Conservation (phyloP, 306 rosid genomes). For the Glycyrrhiza uralensis region DNA sequence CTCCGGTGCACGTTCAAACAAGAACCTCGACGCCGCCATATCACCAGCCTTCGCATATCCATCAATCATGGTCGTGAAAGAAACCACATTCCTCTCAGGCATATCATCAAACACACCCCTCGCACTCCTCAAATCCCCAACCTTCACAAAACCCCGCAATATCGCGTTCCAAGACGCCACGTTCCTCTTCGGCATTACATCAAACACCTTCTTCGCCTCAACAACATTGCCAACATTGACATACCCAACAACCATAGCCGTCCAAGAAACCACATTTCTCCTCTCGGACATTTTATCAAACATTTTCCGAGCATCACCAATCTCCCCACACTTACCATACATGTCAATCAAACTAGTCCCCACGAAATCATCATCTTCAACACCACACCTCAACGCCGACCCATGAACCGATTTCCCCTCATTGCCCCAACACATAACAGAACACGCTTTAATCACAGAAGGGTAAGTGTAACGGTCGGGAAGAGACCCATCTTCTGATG, state of each 20-base stretch:
- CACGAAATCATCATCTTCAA: constrained; percentile 49
- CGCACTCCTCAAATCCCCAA: constrained; percentile 55
- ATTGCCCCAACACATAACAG: constrained; percentile 23
- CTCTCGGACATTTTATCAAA: constrained; percentile 48
- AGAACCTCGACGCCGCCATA: constrained; percentile 55
- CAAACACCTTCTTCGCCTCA: constrained; percentile 42
- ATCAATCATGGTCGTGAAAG: constrained; percentile 73
- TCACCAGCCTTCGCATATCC: constrained; percentile 74
- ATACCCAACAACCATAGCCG: constrained; percentile 54
- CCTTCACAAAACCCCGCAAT: constrained; percentile 51
- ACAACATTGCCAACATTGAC: constrained; percentile 34
- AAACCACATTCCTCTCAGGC: constrained; percentile 65
- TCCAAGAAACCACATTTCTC: constrained; percentile 52
- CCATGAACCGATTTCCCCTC: constrained; percentile 62
- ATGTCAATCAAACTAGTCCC: constrained; percentile 65
- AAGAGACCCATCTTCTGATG: too few relatives aligned
- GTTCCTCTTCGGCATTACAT: constrained; percentile 41
- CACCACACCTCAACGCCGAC: constrained; percentile 58
- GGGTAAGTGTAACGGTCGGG: constrained; percentile 68
- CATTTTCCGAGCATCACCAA: constrained; percentile 54
- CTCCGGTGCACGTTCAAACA: constrained; percentile 48
- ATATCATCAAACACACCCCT: constrained; percentile 56
- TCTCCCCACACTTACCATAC: constrained; percentile 58
- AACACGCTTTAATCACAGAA: constrained; percentile 56
- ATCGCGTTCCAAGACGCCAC: constrained; percentile 47